Conservation (phyloP, 345 rosid species). For the Passiflora organensis region DNA sequence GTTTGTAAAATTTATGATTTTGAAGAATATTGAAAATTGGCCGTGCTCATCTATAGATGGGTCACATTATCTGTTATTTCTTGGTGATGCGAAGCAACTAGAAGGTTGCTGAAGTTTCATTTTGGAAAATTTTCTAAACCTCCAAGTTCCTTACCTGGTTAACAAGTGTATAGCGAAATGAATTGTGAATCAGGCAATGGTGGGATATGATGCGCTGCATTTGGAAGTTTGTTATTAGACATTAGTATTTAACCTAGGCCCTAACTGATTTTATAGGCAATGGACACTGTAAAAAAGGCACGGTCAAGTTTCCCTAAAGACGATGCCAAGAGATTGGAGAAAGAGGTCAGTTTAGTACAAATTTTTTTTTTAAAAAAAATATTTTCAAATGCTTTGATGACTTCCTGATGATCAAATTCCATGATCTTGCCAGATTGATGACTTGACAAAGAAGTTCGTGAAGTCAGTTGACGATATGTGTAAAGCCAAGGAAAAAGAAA, state of each 20-base stretch:
- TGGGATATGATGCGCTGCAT: constrained; percentile 1
- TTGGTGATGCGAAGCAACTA: background rate
- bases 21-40: background rate
- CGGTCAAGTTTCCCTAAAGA: constrained; percentile 76
- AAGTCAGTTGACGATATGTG: constrained; percentile 87
- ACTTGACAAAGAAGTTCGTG: constrained; percentile 68
- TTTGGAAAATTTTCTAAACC: too few species aligned
- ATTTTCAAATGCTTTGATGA: constrained; percentile 1
- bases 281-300: constrained; percentile 76
- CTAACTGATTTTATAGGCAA: constrained; percentile 46
- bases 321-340: constrained; percentile 79
- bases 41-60: background rate
- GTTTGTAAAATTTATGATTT: background rate
- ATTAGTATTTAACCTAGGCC: background rate
- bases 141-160: too few species aligned
- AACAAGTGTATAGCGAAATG: background rate
- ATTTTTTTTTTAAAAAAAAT: background rate
- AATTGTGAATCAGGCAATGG: background rate
- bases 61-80: background rate
- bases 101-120: too few species aligned
- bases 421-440: constrained; percentile 52
- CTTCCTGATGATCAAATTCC: background rate
- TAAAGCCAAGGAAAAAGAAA: constrained; percentile 91
- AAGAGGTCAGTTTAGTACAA: constrained; percentile 54
- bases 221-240: background rate